A percentile compares a stretch with the other conserved stretches of the same genome.
Evolutionary conservation across 352 stramenopile species (phyloP).

Genomic region (Globisporangium perplexum): DNA sequence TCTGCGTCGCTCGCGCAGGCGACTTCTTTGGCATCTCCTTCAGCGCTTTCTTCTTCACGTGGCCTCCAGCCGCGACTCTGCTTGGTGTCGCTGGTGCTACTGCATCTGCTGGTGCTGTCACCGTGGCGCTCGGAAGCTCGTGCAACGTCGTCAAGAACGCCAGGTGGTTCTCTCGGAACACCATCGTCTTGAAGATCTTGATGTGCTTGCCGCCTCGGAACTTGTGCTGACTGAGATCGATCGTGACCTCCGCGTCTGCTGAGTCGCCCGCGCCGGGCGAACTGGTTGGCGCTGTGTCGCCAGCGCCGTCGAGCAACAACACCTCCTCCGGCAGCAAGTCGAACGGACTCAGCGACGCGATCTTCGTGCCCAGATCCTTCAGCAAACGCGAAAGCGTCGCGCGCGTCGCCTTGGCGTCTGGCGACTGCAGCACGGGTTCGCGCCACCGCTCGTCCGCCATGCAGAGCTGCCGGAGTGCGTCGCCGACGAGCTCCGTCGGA

Average conservation of each 20-base stretch:
- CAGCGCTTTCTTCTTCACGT: conserved; percentile 21
- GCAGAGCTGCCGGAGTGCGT: conserved; percentile 26
- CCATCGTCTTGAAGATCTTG: conserved; percentile 25
- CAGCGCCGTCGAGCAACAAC: neutral
- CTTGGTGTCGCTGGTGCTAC: too few species aligned
- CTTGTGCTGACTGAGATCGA: conserved; percentile 22
- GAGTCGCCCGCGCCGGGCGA: neutral
- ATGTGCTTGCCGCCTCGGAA: conserved; percentile 25
- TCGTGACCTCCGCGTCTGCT: conserved; percentile 1
- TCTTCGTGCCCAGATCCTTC: conserved; percentile 10
- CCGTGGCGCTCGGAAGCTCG: conserved; percentile 21
- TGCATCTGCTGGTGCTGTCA: neutral
- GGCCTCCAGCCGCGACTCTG: too few species aligned
- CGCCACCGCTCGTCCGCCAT: conserved; percentile 22
- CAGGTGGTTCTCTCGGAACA: conserved; percentile 46
- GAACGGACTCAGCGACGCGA: conserved; percentile 12
- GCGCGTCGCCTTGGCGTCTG: conserved; percentile 7
- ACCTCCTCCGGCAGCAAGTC: conserved; percentile 40
- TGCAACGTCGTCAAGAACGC: conserved; percentile 29
- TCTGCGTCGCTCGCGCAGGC: conserved; percentile 4
- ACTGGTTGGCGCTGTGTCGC: neutral
- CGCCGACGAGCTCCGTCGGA: conserved; percentile 18
- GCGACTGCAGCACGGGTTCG: conserved; percentile 11
- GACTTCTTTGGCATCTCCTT: conserved; percentile 34
- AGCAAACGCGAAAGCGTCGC: conserved; percentile 17